A percentile compares a stretch with the other conserved stretches of the same genome.
Evolutionary conservation across 352 stramenopile genomes (phyloP).

Genomic region (Phytopythium aichiense): DNA sequence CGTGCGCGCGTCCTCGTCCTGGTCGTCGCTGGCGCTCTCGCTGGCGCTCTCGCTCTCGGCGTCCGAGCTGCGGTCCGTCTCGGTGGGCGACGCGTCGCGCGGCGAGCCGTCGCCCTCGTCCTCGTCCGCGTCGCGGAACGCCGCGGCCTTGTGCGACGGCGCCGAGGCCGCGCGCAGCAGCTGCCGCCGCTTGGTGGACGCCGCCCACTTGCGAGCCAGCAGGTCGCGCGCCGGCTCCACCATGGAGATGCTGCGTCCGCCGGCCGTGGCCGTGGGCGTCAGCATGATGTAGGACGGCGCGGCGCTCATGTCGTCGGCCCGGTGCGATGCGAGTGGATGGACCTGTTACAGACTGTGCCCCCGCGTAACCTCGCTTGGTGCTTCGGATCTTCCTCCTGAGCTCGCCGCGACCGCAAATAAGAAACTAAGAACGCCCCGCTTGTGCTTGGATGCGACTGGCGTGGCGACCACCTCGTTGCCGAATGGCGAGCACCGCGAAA

Average conservation of each 20-base stretch:
- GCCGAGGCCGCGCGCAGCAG: constrained; percentile 17
- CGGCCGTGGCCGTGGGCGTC: constrained; percentile 33
- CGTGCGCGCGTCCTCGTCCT: constrained; percentile 20
- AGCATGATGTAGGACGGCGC: constrained; percentile 40
- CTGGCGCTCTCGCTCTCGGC: constrained; percentile 24
- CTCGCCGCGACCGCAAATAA: not conserved
- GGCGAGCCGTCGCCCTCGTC: constrained; percentile 15
- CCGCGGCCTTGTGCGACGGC: constrained; percentile 15
- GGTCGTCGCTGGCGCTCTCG: constrained; percentile 25
- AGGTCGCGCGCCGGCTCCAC: constrained; percentile 30
- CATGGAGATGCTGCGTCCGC: constrained; percentile 12
- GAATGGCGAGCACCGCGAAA: not conserved
- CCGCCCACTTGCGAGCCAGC: constrained; percentile 40
- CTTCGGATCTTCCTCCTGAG: too few species aligned
- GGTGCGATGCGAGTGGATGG: not conserved
- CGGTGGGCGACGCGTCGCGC: constrained; percentile 26
- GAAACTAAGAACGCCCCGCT: not conserved
- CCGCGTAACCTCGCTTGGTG: not conserved
- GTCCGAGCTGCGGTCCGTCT: constrained; percentile 38
- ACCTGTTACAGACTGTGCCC: not conserved
- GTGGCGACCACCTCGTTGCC: not conserved
- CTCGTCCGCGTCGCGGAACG: not conserved
- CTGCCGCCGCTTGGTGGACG: constrained; percentile 28
- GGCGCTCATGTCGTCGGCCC: constrained; percentile 9
- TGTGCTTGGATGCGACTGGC: too few species aligned